Percentiles rank a stretch among this genome's conserved stretches.
These are phyloP conservation scores for Pezicula neosporulosa DNA, from an alignment of 2,329 filamentous ascomycete species.

Conservation along the genomic window DNA sequence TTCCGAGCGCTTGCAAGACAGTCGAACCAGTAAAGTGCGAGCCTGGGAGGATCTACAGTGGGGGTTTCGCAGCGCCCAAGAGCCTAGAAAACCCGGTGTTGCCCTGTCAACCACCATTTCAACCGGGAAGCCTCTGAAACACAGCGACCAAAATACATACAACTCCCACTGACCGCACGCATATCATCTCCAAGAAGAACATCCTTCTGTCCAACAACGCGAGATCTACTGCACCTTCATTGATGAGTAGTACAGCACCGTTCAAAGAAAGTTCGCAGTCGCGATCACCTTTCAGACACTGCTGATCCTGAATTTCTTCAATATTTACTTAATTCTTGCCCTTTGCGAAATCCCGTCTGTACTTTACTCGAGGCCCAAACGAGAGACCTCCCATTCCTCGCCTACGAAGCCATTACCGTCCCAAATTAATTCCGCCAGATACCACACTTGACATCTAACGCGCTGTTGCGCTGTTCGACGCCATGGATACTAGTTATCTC, in stretches of 20 bases:
- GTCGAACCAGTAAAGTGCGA: no score
- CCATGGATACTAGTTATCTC: slow-evolving; percentile 88
- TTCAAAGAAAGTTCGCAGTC: slow-evolving; percentile 19
- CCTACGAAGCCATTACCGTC: slow-evolving; percentile 1
- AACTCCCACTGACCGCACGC: no score
- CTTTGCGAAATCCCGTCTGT: not conserved
- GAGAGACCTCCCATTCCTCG: not conserved
- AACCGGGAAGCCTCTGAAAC: no score
- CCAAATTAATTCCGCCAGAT: not conserved
- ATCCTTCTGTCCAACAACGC: no score
- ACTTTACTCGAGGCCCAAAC: no score
- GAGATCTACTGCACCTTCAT: slow-evolving; percentile 2
- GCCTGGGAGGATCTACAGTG: no score
- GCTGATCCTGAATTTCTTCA: slow-evolving; percentile 9
- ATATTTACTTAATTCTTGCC: not conserved
- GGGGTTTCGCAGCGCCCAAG: no score
- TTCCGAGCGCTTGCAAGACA: no score
- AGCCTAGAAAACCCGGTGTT: no score
- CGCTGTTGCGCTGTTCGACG: slow-evolving; percentile 4
- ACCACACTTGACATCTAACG: slow-evolving; percentile 2
- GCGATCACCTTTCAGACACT: slow-evolving; percentile 21
- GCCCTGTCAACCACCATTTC: no score
- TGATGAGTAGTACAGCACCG: slow-evolving; percentile 18
- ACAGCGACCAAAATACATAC: no score
- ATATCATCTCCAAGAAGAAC: no score